phyloP scores from a whole-genome alignment of 1,284 basidiomycete species.

The Apiotrichum sp. region DNA sequence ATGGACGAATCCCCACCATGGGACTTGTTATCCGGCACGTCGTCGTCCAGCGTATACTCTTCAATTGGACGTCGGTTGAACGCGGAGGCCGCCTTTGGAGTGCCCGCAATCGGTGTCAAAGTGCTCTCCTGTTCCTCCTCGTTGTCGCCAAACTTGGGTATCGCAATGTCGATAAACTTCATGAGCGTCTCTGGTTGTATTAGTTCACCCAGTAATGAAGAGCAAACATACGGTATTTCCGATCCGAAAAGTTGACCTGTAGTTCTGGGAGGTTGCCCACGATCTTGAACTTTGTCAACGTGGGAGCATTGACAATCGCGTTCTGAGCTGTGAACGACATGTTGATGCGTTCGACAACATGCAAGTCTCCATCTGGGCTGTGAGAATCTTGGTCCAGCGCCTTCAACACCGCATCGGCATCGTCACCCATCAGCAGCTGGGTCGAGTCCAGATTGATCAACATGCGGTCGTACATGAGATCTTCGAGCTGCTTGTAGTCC shows the following conservation, averaged over 20 bases:
- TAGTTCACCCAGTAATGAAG: not conserved
- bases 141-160: slow-evolving; percentile 72
- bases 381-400: slow-evolving; percentile 57
- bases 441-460: slow-evolving; percentile 79
- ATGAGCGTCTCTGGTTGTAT: slow-evolving; percentile 61
- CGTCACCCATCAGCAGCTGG: slow-evolving; percentile 87
- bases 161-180: slow-evolving; percentile 83
- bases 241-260: slow-evolving; percentile 89
- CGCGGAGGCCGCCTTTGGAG: slow-evolving; percentile 17
- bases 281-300: slow-evolving; percentile 84
- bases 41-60: slow-evolving; percentile 63
- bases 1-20: no score
- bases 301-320: slow-evolving; percentile 84
- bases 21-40: slow-evolving; percentile 6
- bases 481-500: slow-evolving; percentile 82
- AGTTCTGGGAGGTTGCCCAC: slow-evolving; percentile 83
- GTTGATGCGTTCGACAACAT: slow-evolving; percentile 89
- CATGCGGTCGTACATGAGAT: slow-evolving; percentile 94
- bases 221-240: slow-evolving; percentile 65
- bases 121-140: slow-evolving; percentile 6
- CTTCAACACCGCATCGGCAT: slow-evolving; percentile 71
- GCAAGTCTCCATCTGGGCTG: slow-evolving; percentile 52
- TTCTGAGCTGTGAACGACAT: slow-evolving; percentile 87
- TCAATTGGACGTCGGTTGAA: slow-evolving; percentile 52
- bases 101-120: slow-evolving; percentile 3